Base-by-base conservation (phyloP, 2,329 filamentous ascomycete genomes). In the Venturia nashicola region DNA sequence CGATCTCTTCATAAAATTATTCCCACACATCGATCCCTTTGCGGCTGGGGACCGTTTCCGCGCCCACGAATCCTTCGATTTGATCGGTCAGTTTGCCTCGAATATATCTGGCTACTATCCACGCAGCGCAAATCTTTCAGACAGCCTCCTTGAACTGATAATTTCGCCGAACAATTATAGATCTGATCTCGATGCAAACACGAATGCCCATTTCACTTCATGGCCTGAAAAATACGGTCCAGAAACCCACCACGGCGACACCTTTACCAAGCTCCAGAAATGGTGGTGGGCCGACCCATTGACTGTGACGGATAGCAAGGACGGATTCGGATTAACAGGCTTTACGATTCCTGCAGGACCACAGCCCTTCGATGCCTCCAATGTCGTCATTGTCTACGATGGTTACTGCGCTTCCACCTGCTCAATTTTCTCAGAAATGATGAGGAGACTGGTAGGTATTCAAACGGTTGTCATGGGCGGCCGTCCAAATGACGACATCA, bases 401-500 rank as follows among this genome's bases (percentile, higher is more conserved):
- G 83, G 83, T 42, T 78, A 80, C 68, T 86, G 83, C 70, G 80
- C 80, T 27, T 84, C 82, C 0, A 82, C 82, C 2, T 86, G 83
- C 72, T 79, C 81, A 3, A 74, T 84, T 4, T 83, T 84, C 66
- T 77, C 78, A 12, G 80, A 85, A 67, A 77, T 85, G 68, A 74
- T 85, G 68, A 78, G 78, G 32, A 71, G 77, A 34, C 76, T 82
- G 65, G 81, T 75, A 27, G 78, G 79, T 42, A 80, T 85, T n/a
- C 79, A 80, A 72, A 80, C 78, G 5, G 76, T 80, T 62, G 80
- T 79, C 6, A 74, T 83, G 65, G 83, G 82, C 34, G 82, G 82
- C 27, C 74, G 75, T 55, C 72, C 71, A 42, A 75, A 76, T 59
- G 68, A 73, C 42, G 78, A 79, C 1, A 73, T 74, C 1, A 83